Conservation (phyloP, 805 yeast species). For the Cyberlindnera misumaiensis region DNA sequence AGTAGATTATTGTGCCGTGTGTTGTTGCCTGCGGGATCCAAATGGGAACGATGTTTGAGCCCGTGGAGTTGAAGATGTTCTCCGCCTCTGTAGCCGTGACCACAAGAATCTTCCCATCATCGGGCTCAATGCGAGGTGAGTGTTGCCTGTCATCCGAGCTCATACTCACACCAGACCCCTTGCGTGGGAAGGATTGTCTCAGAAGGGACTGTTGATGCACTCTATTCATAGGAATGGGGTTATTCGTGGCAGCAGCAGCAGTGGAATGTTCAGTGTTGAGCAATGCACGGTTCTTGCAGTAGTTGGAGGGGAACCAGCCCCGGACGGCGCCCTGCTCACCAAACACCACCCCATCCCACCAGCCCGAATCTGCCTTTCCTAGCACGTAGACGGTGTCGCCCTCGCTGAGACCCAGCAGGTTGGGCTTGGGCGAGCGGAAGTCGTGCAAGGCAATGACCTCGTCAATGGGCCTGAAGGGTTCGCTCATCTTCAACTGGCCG, state of each 20-base stretch:
- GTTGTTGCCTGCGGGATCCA: slow-evolving; percentile 62
- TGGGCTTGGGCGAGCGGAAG: slow-evolving; percentile 44
- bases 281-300: slow-evolving; percentile 27
- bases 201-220: slow-evolving; percentile 9
- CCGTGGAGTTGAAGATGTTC: slow-evolving; percentile 28
- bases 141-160: slow-evolving; percentile 4
- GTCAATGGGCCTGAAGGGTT: slow-evolving; percentile 33
- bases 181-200: slow-evolving; percentile 28
- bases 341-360: slow-evolving; percentile 79
- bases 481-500: not conserved
- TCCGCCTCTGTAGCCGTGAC: slow-evolving; percentile 32
- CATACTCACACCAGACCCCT: slow-evolving; percentile 35
- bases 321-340: slow-evolving; percentile 32
- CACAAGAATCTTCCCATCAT: slow-evolving; percentile 18
- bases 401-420: slow-evolving; percentile 44
- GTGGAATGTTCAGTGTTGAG: slow-evolving; percentile 6
- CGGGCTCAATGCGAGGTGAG: slow-evolving; percentile 4
- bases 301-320: slow-evolving; percentile 84
- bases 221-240: too few species aligned
- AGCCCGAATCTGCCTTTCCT: slow-evolving; percentile 55
- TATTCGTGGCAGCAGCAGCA: not conserved
- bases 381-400: slow-evolving; percentile 71
- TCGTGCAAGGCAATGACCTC: slow-evolving; percentile 55
- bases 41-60: slow-evolving; percentile 31
- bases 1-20: slow-evolving; percentile 49